Conservation (phyloP, 352 stramenopile species). For the Pythium periplocum region DNA sequence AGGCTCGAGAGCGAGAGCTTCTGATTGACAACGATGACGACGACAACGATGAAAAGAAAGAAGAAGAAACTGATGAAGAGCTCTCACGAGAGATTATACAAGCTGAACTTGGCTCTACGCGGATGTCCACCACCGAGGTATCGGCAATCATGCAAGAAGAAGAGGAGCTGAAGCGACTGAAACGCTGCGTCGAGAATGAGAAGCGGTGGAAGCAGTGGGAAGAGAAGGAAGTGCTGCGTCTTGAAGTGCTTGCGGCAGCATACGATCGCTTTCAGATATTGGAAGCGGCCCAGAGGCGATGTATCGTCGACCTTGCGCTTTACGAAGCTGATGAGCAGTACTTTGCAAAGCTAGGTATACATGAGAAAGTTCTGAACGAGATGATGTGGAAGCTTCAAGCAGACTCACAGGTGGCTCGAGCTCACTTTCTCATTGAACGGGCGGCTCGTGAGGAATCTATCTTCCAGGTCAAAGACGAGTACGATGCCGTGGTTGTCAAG, state of each 20-base stretch:
- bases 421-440: constrained; percentile 58
- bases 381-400: constrained; percentile 50
- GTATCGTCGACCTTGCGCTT: constrained; percentile 40
- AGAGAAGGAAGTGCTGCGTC: constrained; percentile 27
- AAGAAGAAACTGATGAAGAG: constrained; percentile 3
- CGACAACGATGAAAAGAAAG: constrained; percentile 3
- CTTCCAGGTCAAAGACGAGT: constrained; percentile 42
- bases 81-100: background rate
- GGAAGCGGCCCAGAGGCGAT: constrained; percentile 21
- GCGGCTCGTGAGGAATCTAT: constrained; percentile 50
- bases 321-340: constrained; percentile 42
- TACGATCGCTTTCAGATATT: constrained; percentile 19
- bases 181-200: constrained; percentile 35
- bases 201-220: constrained; percentile 45
- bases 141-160: constrained; percentile 30
- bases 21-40: constrained; percentile 11
- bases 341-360: constrained; percentile 33
- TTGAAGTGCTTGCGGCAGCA: constrained; percentile 31
- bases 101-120: background rate
- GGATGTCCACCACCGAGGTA: background rate
- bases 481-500: constrained; percentile 32
- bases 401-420: constrained; percentile 45
- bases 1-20: constrained; percentile 31
- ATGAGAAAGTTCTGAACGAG: constrained; percentile 42
- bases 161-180: constrained; percentile 38